A percentile compares a stretch with the other conserved stretches of the same genome.
phyloP scores from a whole-genome alignment of 805 yeast genomes.

The Soucietia sequanensis region DNA sequence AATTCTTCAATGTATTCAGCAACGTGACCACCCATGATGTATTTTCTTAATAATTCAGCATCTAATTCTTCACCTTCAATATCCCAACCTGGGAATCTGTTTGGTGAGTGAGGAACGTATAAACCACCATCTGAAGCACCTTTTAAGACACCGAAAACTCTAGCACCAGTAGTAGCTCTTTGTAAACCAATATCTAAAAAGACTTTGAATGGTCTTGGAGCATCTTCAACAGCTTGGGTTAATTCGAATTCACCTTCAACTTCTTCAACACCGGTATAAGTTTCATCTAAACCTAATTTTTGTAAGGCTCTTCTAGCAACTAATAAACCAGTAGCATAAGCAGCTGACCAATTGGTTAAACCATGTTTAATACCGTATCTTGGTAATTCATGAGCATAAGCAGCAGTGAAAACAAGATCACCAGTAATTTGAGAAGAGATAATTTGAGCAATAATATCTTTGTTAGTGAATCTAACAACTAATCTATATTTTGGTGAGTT shows the following conservation, averaged over 20 bases:
- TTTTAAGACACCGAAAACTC: slow-evolving; percentile 98
- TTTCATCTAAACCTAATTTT: slow-evolving; percentile 97
- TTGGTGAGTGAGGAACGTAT: slow-evolving; percentile 98
- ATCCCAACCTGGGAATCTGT: slow-evolving; percentile 99
- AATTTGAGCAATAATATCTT: slow-evolving; percentile 97
- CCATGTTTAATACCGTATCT: slow-evolving; percentile 96
- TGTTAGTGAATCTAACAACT: slow-evolving; percentile 99
- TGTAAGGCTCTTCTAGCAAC: slow-evolving; percentile 98
- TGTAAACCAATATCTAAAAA: slow-evolving; percentile 98
- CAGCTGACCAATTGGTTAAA: slow-evolving; percentile 99
- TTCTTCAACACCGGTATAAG: slow-evolving; percentile 98
- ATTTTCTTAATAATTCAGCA: slow-evolving; percentile 94
- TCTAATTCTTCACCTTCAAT: slow-evolving; percentile 98
- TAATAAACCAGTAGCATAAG: slow-evolving; percentile 97
- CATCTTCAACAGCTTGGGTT: slow-evolving; percentile 99
- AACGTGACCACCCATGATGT: slow-evolving; percentile 99
- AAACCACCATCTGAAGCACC: slow-evolving; percentile 99
- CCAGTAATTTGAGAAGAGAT: slow-evolving; percentile 96
- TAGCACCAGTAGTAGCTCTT: slow-evolving; percentile 99
- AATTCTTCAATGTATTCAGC: slow-evolving; percentile 99
- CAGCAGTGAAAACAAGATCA: slow-evolving; percentile 93
- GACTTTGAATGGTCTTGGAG: slow-evolving; percentile 99
- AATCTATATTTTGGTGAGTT: slow-evolving; percentile 99
- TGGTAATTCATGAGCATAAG: slow-evolving; percentile 99
- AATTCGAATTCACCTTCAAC: slow-evolving; percentile 98